These are phyloP conservation scores for Hypholoma sublateritium DNA, from an alignment of 768 basidiomycete genomes.

Conservation along the genomic window DNA sequence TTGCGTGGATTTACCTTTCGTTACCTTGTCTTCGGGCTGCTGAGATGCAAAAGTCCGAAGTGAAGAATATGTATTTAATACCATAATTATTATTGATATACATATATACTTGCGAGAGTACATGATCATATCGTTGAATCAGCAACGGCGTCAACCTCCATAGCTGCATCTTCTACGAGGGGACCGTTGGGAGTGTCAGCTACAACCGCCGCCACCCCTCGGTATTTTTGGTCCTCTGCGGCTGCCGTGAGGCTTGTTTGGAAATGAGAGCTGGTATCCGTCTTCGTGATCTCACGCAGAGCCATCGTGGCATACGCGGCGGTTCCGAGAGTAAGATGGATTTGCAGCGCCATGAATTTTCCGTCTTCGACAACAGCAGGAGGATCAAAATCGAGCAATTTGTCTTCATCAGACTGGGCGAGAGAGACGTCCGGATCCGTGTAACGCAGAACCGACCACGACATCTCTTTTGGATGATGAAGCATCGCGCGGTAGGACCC, in stretches of 20 bases:
- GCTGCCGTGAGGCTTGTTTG: conserved; percentile 77
- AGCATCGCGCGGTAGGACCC: conserved; percentile 94
- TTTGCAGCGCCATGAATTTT: conserved; percentile 85
- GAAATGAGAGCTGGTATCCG: conserved; percentile 90
- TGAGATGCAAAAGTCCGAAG: too few species aligned
- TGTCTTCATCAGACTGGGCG: conserved; percentile 95
- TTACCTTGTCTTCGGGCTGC: too few species aligned
- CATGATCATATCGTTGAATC: neutral
- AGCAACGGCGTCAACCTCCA: neutral
- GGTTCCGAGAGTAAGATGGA: conserved; percentile 82
- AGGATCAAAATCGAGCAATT: conserved; percentile 76
- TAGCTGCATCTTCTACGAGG: conserved; percentile 11
- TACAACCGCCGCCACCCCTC: conserved; percentile 47
- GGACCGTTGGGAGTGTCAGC: conserved; percentile 30
- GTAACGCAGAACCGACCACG: conserved; percentile 83
- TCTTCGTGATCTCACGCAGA: conserved; percentile 90
- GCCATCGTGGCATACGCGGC: conserved; percentile 99
- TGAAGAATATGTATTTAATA: too few species aligned
- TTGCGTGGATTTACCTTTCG: too few species aligned
- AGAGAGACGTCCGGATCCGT: conserved; percentile 92
- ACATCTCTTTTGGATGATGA: conserved; percentile 78
- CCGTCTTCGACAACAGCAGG: conserved; percentile 70
- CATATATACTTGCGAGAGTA: neutral
- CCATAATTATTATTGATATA: neutral
- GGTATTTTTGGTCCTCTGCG: conserved; percentile 82